phyloP scores from a whole-genome alignment of 2,329 filamentous ascomycete species.

The Monosporascus sp. region DNA sequence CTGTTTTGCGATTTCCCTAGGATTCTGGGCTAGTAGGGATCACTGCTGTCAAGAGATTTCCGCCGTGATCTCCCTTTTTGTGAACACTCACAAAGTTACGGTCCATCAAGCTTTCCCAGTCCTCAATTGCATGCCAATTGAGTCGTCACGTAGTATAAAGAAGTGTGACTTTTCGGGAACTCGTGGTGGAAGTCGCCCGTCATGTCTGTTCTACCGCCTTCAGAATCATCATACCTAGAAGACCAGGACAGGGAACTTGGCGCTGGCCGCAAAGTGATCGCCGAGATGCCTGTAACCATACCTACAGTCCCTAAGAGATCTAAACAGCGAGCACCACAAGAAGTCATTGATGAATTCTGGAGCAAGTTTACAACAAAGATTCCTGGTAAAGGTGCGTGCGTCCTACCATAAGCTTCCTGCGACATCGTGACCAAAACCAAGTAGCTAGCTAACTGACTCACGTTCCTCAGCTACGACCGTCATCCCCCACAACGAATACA shows the following conservation, averaged over 20 bases:
- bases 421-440: too few species aligned
- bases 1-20: too few species aligned
- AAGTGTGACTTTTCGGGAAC: too few species aligned
- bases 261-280: conserved; percentile 12
- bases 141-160: too few species aligned
- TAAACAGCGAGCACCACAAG: conserved; percentile 58
- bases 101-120: too few species aligned
- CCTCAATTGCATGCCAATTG: too few species aligned
- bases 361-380: conserved; percentile 62
- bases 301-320: conserved; percentile 20
- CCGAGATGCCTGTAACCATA: conserved; percentile 15
- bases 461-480: conserved; percentile 54
- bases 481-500: conserved; percentile 62
- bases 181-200: background rate
- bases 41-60: too few species aligned
- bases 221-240: conserved; percentile 13
- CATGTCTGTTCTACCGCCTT: conserved; percentile 6
- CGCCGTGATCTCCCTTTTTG: too few species aligned
- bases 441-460: background rate
- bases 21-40: too few species aligned
- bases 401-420: too few species aligned
- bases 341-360: conserved; percentile 69
- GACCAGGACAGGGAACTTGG: conserved; percentile 7
- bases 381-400: conserved; percentile 57
- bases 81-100: too few species aligned